Conservation (phyloP, 2,329 filamentous ascomycete species). For the Sodiomyces alkalinus region DNA sequence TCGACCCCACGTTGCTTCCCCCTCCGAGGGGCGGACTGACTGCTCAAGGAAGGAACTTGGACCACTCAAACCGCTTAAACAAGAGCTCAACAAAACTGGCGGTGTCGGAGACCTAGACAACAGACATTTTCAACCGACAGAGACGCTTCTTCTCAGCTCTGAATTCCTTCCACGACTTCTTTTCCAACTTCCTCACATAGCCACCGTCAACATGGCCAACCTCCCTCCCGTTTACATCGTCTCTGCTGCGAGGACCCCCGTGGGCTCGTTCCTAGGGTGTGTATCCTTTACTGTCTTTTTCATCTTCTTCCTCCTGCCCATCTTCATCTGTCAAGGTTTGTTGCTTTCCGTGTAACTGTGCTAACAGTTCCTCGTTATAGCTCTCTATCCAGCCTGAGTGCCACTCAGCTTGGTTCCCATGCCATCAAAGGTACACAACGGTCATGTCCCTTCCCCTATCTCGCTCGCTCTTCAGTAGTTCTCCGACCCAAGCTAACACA, state of each 20-base stretch:
- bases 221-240: constrained; percentile 91
- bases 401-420: constrained; percentile 73
- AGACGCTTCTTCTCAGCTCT: too few species aligned
- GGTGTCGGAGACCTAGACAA: too few species aligned
- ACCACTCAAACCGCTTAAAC: too few species aligned
- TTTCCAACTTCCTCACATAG: too few species aligned
- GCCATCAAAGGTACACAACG: constrained; percentile 83
- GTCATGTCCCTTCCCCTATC: neutral
- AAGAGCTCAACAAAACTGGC: too few species aligned
- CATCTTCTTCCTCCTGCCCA: constrained; percentile 4
- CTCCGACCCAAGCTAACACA: neutral
- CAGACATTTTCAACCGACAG: too few species aligned
- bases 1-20: too few species aligned
- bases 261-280: constrained; percentile 89
- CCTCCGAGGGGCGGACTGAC: too few species aligned
- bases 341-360: too few species aligned
- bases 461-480: neutral
- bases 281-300: too few species aligned
- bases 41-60: neutral
- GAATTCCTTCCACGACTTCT: too few species aligned
- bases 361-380: constrained; percentile 33
- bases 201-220: constrained; percentile 48
- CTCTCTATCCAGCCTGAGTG: constrained; percentile 75
- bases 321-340: constrained; percentile 1
- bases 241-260: constrained; percentile 75